A percentile compares a stretch with the other conserved stretches of the same genome.
These are phyloP conservation scores for Eucalyptus erythrocorys DNA, from an alignment of 345 rosid species.

Conservation along the genomic window DNA sequence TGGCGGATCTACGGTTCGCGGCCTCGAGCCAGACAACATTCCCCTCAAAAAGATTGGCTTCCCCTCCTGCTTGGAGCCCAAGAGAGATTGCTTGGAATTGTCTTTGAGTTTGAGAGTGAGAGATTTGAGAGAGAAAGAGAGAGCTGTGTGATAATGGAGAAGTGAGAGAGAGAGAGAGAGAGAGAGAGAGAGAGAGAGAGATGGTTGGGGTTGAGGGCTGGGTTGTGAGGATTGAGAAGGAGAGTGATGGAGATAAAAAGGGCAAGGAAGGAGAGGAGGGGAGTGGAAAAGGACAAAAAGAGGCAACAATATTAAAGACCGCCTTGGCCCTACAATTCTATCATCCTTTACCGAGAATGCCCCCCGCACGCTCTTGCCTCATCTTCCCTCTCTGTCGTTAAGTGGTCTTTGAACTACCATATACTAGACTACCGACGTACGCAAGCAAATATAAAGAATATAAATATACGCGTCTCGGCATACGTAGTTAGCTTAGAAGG, in stretches of 20 bases:
- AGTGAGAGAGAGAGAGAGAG: not conserved
- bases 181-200: not conserved
- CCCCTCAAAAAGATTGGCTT: slow-evolving; percentile 8
- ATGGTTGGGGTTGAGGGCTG: not conserved
- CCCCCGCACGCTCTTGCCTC: not conserved
- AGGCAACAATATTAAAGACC: not conserved
- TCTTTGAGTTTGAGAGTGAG: not conserved
- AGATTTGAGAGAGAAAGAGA: not conserved
- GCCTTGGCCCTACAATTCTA: not conserved
- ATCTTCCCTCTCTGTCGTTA: not conserved
- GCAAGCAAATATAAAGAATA: not conserved
- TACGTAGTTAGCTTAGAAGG: not conserved
- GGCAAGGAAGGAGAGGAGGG: not conserved
- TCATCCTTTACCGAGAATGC: not conserved
- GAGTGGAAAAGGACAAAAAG: not conserved
- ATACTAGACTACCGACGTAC: not conserved
- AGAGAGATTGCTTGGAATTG: not conserved
- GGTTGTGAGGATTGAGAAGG: not conserved
- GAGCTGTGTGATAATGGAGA: not conserved
- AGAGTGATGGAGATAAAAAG: slow-evolving; percentile 1
- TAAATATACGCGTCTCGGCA: not conserved
- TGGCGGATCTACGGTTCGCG: not conserved
- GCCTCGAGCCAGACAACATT: slow-evolving; percentile 24
- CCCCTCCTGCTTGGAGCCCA: not conserved
- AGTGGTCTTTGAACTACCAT: not conserved